These are phyloP conservation scores for Xylariaceae sp. DNA, from an alignment of 2,329 filamentous ascomycete species.

Conservation along the genomic window DNA sequence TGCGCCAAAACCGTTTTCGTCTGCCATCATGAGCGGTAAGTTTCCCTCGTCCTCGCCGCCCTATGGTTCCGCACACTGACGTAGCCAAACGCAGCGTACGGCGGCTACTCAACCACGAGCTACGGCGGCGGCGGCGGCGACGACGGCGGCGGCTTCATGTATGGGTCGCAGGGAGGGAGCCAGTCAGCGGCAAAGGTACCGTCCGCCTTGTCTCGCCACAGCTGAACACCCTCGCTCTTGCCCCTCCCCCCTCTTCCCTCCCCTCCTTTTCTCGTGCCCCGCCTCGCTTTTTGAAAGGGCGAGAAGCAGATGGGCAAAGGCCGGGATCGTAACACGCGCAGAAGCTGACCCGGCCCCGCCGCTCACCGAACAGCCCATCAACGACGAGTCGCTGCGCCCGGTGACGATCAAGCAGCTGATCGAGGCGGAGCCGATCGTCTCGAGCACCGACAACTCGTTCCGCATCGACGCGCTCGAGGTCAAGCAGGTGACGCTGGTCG, in stretches of 20 bases:
- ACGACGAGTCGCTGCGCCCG: conserved; percentile 81
- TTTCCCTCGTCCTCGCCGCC: background rate
- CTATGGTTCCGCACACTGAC: conserved; percentile 2
- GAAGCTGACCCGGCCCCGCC: conserved; percentile 1
- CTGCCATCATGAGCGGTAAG: conserved; percentile 11
- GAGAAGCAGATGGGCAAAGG: too few species aligned
- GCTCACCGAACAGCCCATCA: conserved; percentile 42
- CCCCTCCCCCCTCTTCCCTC: background rate
- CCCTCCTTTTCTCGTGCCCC: background rate
- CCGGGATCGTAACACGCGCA: background rate
- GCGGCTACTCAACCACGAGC: conserved; percentile 34
- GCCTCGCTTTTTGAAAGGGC: too few species aligned
- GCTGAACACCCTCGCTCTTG: background rate
- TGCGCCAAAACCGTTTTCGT: too few species aligned
- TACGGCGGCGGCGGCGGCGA: conserved; percentile 51
- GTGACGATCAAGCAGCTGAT: conserved; percentile 93
- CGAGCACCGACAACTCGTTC: conserved; percentile 67
- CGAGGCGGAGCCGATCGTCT: conserved; percentile 61
- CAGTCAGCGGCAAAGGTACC: conserved; percentile 30
- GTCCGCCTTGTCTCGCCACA: background rate
- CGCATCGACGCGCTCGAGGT: conserved; percentile 71
- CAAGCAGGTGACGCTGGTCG: conserved; percentile 76
- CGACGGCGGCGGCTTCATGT: conserved; percentile 56
- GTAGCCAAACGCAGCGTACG: conserved; percentile 35
- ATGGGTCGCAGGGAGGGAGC: conserved; percentile 53